Conservation (phyloP, 331 rosid species). For the Arachis monticola region DNA sequence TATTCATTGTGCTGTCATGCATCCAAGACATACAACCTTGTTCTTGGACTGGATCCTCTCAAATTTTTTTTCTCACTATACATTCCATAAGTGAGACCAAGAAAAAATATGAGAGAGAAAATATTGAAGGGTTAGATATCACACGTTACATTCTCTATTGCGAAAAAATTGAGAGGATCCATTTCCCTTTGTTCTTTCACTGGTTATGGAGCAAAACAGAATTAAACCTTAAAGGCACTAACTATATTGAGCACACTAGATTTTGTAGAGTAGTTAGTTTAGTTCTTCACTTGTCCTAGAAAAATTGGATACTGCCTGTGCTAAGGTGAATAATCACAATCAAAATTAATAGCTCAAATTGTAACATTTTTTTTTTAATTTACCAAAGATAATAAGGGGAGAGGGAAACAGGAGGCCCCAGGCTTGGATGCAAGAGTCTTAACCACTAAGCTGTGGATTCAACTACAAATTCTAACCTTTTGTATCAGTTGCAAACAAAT, state of each 20-base stretch:
- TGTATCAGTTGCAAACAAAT: slow-evolving; percentile 18
- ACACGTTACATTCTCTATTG: too few species aligned
- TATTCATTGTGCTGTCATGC: background rate
- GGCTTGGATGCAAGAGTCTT: too few species aligned
- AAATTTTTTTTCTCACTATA: too few species aligned
- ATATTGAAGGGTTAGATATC: too few species aligned
- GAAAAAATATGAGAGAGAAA: too few species aligned
- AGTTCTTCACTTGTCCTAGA: background rate
- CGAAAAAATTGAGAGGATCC: too few species aligned
- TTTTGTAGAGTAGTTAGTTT: slow-evolving; percentile 15
- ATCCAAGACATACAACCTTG: background rate
- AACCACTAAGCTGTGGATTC: too few species aligned
- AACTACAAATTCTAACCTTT: background rate
- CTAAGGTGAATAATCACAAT: background rate
- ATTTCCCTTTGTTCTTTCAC: background rate
- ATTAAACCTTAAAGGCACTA: slow-evolving; percentile 12
- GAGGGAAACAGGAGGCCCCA: too few species aligned
- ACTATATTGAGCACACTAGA: background rate
- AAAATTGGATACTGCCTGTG: slow-evolving; percentile 23
- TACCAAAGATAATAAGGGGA: too few species aligned
- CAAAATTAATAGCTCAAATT: background rate
- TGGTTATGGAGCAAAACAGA: background rate
- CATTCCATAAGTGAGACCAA: too few species aligned
- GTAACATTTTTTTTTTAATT: too few species aligned
- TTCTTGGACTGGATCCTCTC: too few species aligned